Conservation (phyloP, 768 basidiomycete genomes). For the Phlegmacium glaucopus region DNA sequence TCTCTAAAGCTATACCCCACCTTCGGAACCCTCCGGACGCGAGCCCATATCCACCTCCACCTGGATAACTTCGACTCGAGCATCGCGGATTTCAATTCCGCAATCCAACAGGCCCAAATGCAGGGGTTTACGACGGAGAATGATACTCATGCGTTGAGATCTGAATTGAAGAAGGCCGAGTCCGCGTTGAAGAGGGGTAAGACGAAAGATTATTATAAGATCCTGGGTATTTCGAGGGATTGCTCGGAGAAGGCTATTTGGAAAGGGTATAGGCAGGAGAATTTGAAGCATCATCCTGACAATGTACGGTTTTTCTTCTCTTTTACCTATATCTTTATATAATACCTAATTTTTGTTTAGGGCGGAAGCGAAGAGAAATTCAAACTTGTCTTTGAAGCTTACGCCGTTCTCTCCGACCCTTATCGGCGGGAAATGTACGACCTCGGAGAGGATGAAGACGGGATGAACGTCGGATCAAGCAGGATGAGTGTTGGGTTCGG, state of each 20-base stretch:
- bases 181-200: conserved; percentile 81
- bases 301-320: conserved; percentile 44
- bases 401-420: conserved; percentile 79
- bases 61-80: conserved; percentile 72
- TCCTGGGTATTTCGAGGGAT: conserved; percentile 61
- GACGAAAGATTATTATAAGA: conserved; percentile 88
- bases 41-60: conserved; percentile 73
- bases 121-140: conserved; percentile 54
- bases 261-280: conserved; percentile 88
- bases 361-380: conserved; percentile 97
- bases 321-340: conserved; percentile 11
- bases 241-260: conserved; percentile 75
- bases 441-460: conserved; percentile 79
- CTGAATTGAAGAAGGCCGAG: conserved; percentile 80
- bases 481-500: conserved; percentile 44
- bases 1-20: conserved; percentile 60
- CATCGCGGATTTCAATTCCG: conserved; percentile 74
- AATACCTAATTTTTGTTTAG: conserved; percentile 27
- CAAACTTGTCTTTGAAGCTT: conserved; percentile 83
- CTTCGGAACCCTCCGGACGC: conserved; percentile 85
- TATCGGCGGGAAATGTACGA: conserved; percentile 72
- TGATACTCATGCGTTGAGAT: conserved; percentile 58
- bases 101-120: conserved; percentile 66
- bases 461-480: conserved; percentile 40
- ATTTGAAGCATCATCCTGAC: conserved; percentile 82